Conservation (phyloP, 345 rosid species). For the Acer negundo region DNA sequence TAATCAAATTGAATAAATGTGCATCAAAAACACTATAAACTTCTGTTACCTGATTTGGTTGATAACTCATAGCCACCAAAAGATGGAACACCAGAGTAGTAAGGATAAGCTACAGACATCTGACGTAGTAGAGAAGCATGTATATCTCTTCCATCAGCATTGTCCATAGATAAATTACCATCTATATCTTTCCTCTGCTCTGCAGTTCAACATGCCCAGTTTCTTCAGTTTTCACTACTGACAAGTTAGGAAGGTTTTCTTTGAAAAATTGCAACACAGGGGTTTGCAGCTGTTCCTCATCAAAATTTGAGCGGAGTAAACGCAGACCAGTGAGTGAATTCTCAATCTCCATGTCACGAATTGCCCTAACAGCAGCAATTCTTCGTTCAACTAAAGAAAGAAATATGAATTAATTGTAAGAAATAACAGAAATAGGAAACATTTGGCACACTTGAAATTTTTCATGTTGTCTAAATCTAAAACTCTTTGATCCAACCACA, state of each 20-base stretch:
- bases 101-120: constrained; percentile 57
- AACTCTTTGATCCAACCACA: background rate
- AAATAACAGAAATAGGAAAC: too few relatives aligned
- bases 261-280: constrained; percentile 59
- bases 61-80: constrained; percentile 58
- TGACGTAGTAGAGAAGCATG: constrained; percentile 54
- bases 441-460: background rate
- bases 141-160: constrained; percentile 39
- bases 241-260: constrained; percentile 62
- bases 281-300: constrained; percentile 50
- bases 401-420: background rate
- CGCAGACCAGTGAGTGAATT: constrained; percentile 54
- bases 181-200: constrained; percentile 44
- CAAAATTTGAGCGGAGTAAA: constrained; percentile 61
- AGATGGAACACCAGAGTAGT: constrained; percentile 36
- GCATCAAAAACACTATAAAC: background rate
- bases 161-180: constrained; percentile 30
- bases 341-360: constrained; percentile 75
- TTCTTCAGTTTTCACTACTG: constrained; percentile 40
- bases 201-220: constrained; percentile 56
- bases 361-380: constrained; percentile 68
- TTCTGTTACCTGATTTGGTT: constrained; percentile 42
- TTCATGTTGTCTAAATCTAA: background rate
- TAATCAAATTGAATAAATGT: constrained; percentile 3
- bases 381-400: constrained; percentile 58